Percentiles rank a stretch among this genome's conserved stretches.
Evolutionary conservation across 2,329 filamentous ascomycete genomes (phyloP).

Genomic region (Sporothrix euskadiensis): DNA sequence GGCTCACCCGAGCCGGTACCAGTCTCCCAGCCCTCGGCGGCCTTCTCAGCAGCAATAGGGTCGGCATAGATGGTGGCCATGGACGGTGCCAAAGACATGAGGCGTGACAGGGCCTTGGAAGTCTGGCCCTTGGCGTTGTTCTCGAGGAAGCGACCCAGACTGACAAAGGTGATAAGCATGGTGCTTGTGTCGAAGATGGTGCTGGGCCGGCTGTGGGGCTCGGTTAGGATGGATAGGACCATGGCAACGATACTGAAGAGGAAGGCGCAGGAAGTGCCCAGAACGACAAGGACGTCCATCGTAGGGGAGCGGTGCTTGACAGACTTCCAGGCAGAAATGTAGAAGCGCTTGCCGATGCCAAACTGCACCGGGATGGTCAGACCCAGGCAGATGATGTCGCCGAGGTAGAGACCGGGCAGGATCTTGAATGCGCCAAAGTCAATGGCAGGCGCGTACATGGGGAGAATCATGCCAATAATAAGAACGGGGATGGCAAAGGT

Average conservation of each 20-base stretch:
- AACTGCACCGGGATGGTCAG: conserved; percentile 95
- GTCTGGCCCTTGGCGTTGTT: conserved; percentile 96
- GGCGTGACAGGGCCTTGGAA: conserved; percentile 83
- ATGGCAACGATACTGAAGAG: conserved; percentile 92
- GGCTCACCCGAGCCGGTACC: conserved; percentile 43
- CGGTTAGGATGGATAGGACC: conserved; percentile 73
- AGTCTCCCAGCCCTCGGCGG: conserved; percentile 73
- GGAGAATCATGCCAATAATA: conserved; percentile 87
- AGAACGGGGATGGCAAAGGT: conserved; percentile 89
- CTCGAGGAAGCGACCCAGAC: conserved; percentile 85
- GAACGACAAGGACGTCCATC: conserved; percentile 94
- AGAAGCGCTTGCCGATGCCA: conserved; percentile 92
- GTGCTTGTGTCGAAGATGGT: conserved; percentile 98
- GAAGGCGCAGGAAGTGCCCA: conserved; percentile 93
- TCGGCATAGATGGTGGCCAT: conserved; percentile 97
- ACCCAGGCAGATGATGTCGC: conserved; percentile 78
- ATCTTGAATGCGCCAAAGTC: conserved; percentile 73
- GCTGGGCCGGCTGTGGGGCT: conserved; percentile 75
- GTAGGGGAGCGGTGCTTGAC: conserved; percentile 88
- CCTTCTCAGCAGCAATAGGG: conserved; percentile 88
- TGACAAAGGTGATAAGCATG: conserved; percentile 97
- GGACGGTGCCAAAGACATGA: conserved; percentile 94
- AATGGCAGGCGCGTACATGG: conserved; percentile 74
- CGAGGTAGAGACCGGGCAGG: conserved; percentile 78
- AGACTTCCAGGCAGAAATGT: conserved; percentile 89